These are phyloP conservation scores for Candida koratica DNA, from an alignment of 805 yeast species.

Conservation along the genomic window DNA sequence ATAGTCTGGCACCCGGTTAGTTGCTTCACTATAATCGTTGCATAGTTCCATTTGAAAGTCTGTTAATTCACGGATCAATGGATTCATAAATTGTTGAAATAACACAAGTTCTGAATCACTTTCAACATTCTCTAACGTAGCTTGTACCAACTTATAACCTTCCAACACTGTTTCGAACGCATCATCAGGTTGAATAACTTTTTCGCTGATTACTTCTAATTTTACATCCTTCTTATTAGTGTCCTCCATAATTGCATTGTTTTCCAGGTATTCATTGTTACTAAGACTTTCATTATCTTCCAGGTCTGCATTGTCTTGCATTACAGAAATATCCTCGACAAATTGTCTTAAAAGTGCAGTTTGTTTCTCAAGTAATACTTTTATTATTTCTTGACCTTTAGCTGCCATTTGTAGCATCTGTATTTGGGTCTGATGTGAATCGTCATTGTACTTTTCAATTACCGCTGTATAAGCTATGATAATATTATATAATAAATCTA, in stretches of 20 bases:
- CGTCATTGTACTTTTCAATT: slow-evolving; percentile 28
- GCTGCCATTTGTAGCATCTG: slow-evolving; percentile 1
- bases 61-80: slow-evolving; percentile 21
- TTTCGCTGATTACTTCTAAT: slow-evolving; percentile 14
- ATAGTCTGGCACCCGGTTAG: slow-evolving; percentile 17
- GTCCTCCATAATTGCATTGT: slow-evolving; percentile 9
- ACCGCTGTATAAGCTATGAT: slow-evolving; percentile 46
- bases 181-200: slow-evolving; percentile 33
- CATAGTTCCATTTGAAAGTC: slow-evolving; percentile 19
- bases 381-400: slow-evolving; percentile 7
- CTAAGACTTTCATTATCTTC: background rate
- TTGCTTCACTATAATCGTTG: slow-evolving; percentile 16
- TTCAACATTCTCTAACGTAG: slow-evolving; percentile 27
- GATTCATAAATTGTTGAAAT: slow-evolving; percentile 15
- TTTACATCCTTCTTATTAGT: no score
- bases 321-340: slow-evolving; percentile 6
- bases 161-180: slow-evolving; percentile 31
- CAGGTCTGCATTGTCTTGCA: slow-evolving; percentile 8
- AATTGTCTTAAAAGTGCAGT: slow-evolving; percentile 25
- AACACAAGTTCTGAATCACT: slow-evolving; percentile 9
- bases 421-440: slow-evolving; percentile 2
- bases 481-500: slow-evolving; percentile 46
- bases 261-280: no score
- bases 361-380: slow-evolving; percentile 24
- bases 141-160: slow-evolving; percentile 25